Conservation (phyloP, 2,329 filamentous ascomycete species). For the Diplocarpon rosae region DNA sequence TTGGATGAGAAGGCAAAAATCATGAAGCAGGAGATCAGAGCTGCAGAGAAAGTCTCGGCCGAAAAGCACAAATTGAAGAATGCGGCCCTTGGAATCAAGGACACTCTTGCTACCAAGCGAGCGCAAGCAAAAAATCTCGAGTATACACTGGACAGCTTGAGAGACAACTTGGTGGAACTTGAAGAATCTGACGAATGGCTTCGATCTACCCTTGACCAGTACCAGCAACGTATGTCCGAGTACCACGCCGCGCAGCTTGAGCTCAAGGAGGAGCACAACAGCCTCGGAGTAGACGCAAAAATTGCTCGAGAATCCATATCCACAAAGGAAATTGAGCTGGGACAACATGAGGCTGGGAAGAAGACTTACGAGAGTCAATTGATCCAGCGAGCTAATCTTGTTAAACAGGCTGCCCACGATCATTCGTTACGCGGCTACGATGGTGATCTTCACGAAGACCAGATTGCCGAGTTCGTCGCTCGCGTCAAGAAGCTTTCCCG, state of each 20-base stretch:
- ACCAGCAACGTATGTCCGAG: conserved; percentile 60
- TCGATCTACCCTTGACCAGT: conserved; percentile 60
- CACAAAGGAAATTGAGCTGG: conserved; percentile 51
- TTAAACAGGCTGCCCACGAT: conserved; percentile 64
- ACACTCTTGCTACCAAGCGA: conserved; percentile 64
- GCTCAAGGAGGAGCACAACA: conserved; percentile 55
- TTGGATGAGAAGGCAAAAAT: conserved; percentile 47
- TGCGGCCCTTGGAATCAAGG: conserved; percentile 63
- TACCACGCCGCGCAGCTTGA: conserved; percentile 52
- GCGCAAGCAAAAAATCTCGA: conserved; percentile 62
- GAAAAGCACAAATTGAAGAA: conserved; percentile 64
- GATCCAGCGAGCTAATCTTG: conserved; percentile 56
- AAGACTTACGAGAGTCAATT: conserved; percentile 77
- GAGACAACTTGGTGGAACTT: conserved; percentile 63
- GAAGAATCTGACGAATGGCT: conserved; percentile 69
- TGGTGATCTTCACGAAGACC: conserved; percentile 59
- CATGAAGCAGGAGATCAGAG: conserved; percentile 49
- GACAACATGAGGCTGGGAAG: conserved; percentile 76
- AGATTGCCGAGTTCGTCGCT: conserved; percentile 67
- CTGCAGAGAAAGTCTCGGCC: conserved; percentile 41
- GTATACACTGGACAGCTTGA: conserved; percentile 58
- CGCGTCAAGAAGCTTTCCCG: conserved; percentile 62
- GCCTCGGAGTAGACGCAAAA: conserved; percentile 41
- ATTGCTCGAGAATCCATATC: conserved; percentile 37
- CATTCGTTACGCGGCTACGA: conserved; percentile 82